These are phyloP conservation scores for Moniliophthora roreri DNA, from an alignment of 1,284 basidiomycete genomes.

Conservation along the genomic window DNA sequence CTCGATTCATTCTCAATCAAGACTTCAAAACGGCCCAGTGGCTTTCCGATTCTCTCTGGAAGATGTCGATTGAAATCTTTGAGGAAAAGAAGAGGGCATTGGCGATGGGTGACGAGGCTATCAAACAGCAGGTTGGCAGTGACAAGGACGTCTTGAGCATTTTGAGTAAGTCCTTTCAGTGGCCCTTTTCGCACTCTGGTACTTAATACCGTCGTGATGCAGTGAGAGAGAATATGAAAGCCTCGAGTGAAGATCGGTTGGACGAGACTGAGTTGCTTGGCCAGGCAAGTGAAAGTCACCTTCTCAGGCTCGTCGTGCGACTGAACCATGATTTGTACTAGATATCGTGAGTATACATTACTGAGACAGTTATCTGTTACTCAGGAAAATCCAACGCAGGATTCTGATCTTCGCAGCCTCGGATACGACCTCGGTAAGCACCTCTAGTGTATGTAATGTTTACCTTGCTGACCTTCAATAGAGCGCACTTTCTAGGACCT, in stretches of 20 bases:
- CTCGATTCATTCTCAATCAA: conserved; percentile 35
- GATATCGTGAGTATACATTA: conserved; percentile 13
- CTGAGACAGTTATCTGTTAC: neutral
- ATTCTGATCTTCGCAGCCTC: conserved; percentile 28
- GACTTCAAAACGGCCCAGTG: conserved; percentile 30
- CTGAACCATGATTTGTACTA: conserved; percentile 3
- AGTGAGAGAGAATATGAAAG: conserved; percentile 35
- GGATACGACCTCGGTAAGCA: conserved; percentile 27
- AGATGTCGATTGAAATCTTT: conserved; percentile 35
- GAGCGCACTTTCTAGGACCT: conserved; percentile 22
- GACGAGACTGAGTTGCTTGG: conserved; percentile 31
- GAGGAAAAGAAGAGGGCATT: conserved; percentile 38
- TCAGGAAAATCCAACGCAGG: conserved; percentile 12
- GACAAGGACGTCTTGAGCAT: conserved; percentile 49
- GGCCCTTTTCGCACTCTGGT: neutral
- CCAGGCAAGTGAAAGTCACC: conserved; percentile 13
- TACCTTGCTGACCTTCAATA: neutral
- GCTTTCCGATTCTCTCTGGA: conserved; percentile 38
- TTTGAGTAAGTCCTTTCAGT: conserved; percentile 30
- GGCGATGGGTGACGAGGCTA: conserved; percentile 30
- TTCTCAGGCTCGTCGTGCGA: neutral
- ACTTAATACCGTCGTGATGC: neutral
- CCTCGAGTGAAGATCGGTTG: conserved; percentile 29
- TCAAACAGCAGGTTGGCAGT: conserved; percentile 29
- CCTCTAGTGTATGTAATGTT: neutral